Evolutionary conservation across 805 yeast genomes (phyloP).

Genomic region (Sugiyamaella lignohabitans): DNA sequence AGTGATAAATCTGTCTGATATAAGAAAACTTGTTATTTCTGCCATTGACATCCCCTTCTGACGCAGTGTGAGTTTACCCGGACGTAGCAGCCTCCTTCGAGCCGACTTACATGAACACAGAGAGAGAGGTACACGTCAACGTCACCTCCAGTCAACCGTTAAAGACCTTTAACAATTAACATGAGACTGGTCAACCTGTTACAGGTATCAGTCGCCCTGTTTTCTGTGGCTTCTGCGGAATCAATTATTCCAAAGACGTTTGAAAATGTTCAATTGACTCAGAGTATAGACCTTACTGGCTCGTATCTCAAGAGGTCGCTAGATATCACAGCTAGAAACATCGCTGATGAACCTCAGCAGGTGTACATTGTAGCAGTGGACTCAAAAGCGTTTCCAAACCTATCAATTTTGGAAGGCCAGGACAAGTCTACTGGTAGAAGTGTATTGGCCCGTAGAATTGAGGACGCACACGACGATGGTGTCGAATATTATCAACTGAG

Average conservation of each 20-base stretch:
- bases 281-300: conserved; percentile 57
- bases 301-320: conserved; percentile 60
- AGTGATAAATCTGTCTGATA: no score
- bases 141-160: no score
- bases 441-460: conserved; percentile 24
- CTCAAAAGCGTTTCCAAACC: conserved; percentile 34
- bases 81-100: no score
- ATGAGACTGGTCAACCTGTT: no score
- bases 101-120: no score
- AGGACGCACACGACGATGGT: conserved; percentile 24
- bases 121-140: no score
- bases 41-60: no score
- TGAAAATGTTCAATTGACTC: conserved; percentile 52
- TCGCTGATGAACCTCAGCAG: conserved; percentile 45
- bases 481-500: conserved; percentile 42
- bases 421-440: conserved; percentile 24
- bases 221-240: no score
- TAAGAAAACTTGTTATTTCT: no score
- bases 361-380: conserved; percentile 60
- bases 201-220: no score
- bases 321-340: conserved; percentile 52
- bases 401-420: conserved; percentile 43
- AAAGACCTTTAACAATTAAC: no score
- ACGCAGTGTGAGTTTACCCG: no score
- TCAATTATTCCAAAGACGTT: conserved; percentile 33